phyloP scores from a whole-genome alignment of 768 basidiomycete genomes.

The Mycena maculata region DNA sequence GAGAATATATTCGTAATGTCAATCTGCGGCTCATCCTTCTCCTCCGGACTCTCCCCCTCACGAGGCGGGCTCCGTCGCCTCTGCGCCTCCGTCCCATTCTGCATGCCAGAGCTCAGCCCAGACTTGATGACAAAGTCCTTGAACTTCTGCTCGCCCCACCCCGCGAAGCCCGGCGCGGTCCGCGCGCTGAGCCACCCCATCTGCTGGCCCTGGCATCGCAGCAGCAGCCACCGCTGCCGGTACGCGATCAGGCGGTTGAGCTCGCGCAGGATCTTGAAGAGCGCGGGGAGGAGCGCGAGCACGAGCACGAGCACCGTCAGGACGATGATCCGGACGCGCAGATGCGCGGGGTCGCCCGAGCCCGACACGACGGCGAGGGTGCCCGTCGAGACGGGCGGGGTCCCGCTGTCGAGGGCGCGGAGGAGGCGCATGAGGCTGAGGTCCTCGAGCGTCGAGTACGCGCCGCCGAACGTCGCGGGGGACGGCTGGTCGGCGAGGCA shows the following conservation, averaged over 20 bases:
- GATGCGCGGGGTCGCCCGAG: conserved; percentile 52
- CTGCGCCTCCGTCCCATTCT: conserved; percentile 41
- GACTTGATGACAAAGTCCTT: conserved; percentile 76
- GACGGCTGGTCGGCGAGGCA: conserved; percentile 69
- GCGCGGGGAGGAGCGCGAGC: conserved; percentile 72
- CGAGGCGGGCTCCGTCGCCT: conserved; percentile 42
- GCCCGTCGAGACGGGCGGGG: conserved; percentile 44
- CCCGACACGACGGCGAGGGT: conserved; percentile 49
- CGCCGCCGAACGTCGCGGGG: conserved; percentile 61
- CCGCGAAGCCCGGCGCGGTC: conserved; percentile 73
- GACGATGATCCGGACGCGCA: conserved; percentile 74
- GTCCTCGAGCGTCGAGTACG: conserved; percentile 77
- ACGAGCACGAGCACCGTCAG: conserved; percentile 71
- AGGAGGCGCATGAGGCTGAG: conserved; percentile 82
- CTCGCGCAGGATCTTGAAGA: conserved; percentile 74
- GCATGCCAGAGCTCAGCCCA: conserved; percentile 72
- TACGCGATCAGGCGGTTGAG: conserved; percentile 67
- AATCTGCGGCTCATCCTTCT: conserved; percentile 63
- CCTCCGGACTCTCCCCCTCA: conserved; percentile 45
- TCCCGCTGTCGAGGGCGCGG: conserved; percentile 62
- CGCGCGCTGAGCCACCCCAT: conserved; percentile 79
- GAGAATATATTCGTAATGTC: conserved; percentile 82
- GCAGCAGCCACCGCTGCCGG: conserved; percentile 68
- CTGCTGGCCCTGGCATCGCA: conserved; percentile 75
- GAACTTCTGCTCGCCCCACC: conserved; percentile 79